Evolutionary conservation across 495 filamentous ascomycete genomes (phyloP).

Genomic region (Antarctomyces pellizariae): DNA sequence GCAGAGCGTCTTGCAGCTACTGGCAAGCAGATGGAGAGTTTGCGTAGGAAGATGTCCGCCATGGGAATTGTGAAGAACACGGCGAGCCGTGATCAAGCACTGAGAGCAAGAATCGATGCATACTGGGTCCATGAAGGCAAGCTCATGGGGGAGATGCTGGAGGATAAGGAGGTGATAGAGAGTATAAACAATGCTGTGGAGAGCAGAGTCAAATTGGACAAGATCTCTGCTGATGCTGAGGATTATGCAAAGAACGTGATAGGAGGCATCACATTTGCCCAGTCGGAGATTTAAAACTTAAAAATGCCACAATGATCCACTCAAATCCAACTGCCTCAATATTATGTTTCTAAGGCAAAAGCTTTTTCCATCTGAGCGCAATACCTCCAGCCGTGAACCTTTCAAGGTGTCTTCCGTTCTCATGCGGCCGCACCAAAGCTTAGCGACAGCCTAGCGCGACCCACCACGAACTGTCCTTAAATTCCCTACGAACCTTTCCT

Average conservation of each 20-base stretch:
- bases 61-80: conserved; percentile 32
- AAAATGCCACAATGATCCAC: not conserved
- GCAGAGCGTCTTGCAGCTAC: conserved; percentile 24
- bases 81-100: conserved; percentile 24
- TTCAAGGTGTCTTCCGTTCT: too few relatives aligned
- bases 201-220: conserved; percentile 25
- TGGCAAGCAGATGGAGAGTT: conserved; percentile 15
- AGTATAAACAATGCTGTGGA: conserved; percentile 28
- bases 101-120: conserved; percentile 19
- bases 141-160: conserved; percentile 31
- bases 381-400: too few relatives aligned
- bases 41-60: conserved; percentile 23
- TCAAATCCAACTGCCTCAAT: too few relatives aligned
- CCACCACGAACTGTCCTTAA: too few relatives aligned
- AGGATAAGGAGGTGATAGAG: conserved; percentile 34
- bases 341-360: too few relatives aligned
- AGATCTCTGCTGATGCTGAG: conserved; percentile 28
- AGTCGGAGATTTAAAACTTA: not conserved
- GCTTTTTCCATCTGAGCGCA: too few relatives aligned
- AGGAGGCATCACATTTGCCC: conserved; percentile 4
- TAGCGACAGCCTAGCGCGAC: too few relatives aligned
- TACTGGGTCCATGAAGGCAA: conserved; percentile 31
- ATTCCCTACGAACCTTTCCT: too few relatives aligned
- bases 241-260: conserved; percentile 24
- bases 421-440: too few relatives aligned